Base-by-base conservation (phyloP, 257 asterid genomes). In the Lycium ferocissimum region DNA sequence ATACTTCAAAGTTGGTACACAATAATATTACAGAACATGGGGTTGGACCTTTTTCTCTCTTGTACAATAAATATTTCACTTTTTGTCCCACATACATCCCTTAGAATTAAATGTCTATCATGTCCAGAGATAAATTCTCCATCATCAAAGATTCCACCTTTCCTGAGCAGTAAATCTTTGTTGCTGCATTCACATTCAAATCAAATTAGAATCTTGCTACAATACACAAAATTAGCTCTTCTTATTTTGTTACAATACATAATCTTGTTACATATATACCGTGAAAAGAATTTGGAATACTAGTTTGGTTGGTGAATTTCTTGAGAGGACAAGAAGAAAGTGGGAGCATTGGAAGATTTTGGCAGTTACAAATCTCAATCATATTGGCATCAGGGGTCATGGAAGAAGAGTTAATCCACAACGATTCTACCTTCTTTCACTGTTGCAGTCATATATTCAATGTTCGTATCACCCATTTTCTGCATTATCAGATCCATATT, bases 351-450 rank as follows among this genome's bases (percentile, higher is more conserved):
- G 99, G 97, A 1, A 95, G 86, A 47, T 94, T 93, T 3, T 95
- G 97, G 79, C 99, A 95, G 49, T 95, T 94, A 92, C 99, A 95
- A 2, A 95, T 95, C 15, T 95, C 99, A 81, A 81, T 81, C 84
- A 61, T 81, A 6, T 81, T 59, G 4, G 61, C 84, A 62, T 81
- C 84, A 0, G 98, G 98, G 99, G 57, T 95, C 99, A 83, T 95
- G 99, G 87, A 95, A 95, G 90, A 95, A 95, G 6, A 95, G 84
- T 56, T 95, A 97, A 82, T 94, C 99, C 18, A 95, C 99, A 3
- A 88, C 86, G 0, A 94, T 91, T 2, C 97, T 97, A 18, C 98
- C 95, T 90, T 95, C 99, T 58, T 82, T 88, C 0, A 95, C 99
- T 20, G 90, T 91, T 35, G 95, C 97, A 6, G 88, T 92, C 2